phyloP scores from a whole-genome alignment of 345 rosid genomes.

The Citrus hindsii region DNA sequence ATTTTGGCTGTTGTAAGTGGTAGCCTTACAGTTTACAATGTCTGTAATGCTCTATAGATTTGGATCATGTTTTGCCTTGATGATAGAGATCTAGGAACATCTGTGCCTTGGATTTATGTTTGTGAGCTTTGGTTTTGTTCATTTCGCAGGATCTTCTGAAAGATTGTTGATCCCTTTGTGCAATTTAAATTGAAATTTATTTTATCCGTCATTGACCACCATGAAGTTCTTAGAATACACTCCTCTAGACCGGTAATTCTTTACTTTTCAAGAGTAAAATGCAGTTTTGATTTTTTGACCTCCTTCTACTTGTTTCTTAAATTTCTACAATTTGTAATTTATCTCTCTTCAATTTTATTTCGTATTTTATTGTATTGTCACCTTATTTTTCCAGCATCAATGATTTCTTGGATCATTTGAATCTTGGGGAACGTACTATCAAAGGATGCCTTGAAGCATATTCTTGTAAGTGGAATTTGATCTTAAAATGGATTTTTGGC shows the following conservation, averaged over 20 bases:
- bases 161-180: background rate
- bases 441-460: conserved; percentile 83
- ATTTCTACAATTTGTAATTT: background rate
- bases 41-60: background rate
- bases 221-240: conserved; percentile 95
- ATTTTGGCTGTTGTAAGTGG: background rate
- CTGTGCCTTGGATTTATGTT: background rate
- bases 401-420: conserved; percentile 60
- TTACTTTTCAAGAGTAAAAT: background rate
- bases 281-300: background rate
- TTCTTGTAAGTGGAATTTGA: conserved; percentile 54
- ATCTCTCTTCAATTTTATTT: background rate
- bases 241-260: conserved; percentile 55
- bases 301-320: background rate
- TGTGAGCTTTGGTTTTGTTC: background rate
- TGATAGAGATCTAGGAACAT: background rate
- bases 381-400: conserved; percentile 46
- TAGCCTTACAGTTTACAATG: background rate
- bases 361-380: background rate
- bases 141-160: conserved; percentile 5
- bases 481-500: conserved; percentile 9
- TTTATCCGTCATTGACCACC: background rate
- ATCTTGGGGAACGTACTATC: conserved; percentile 76
- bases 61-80: background rate
- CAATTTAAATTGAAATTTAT: background rate